These are phyloP conservation scores for Protomyces gravidus DNA, from an alignment of 1,139 yeast genomes.

Conservation along the genomic window DNA sequence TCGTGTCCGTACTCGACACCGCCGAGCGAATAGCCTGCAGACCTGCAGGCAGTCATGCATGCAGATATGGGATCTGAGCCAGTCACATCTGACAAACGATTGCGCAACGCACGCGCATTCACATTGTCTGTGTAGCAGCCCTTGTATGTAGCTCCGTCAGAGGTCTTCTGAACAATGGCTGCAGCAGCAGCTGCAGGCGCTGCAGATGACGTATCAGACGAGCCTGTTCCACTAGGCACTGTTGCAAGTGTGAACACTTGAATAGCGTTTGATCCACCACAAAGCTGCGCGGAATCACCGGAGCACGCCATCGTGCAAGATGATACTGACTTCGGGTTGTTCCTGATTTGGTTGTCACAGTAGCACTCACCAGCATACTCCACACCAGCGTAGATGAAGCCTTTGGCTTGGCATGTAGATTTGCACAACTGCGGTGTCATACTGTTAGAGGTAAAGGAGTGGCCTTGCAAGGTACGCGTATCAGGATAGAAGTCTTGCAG, in stretches of 20 bases:
- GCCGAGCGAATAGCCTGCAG: slow-evolving; percentile 24
- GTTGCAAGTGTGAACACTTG: background rate
- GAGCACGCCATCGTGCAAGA: background rate
- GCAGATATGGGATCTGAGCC: slow-evolving; percentile 1
- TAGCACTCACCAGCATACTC: slow-evolving; percentile 6
- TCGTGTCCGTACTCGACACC: slow-evolving; percentile 29
- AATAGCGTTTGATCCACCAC: background rate
- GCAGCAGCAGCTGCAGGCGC: background rate
- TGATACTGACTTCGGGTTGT: background rate
- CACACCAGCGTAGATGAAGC: slow-evolving; percentile 1
- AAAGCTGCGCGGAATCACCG: background rate
- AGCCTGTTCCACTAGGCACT: background rate
- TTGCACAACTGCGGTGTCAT: slow-evolving; percentile 17
- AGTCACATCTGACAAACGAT: background rate
- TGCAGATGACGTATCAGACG: background rate
- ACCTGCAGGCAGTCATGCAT: slow-evolving; percentile 16
- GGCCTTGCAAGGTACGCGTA: slow-evolving; percentile 13
- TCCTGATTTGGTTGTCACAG: background rate
- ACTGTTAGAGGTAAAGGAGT: slow-evolving; percentile 1
- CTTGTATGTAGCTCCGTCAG: background rate
- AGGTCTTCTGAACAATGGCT: background rate
- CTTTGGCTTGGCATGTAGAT: slow-evolving; percentile 3
- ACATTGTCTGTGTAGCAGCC: slow-evolving; percentile 13
- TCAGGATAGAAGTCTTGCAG: slow-evolving; percentile 8
- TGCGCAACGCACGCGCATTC: slow-evolving; percentile 11